These are phyloP conservation scores for Scutellaria galericulata DNA, from an alignment of 257 asterid species.

Conservation along the genomic window DNA sequence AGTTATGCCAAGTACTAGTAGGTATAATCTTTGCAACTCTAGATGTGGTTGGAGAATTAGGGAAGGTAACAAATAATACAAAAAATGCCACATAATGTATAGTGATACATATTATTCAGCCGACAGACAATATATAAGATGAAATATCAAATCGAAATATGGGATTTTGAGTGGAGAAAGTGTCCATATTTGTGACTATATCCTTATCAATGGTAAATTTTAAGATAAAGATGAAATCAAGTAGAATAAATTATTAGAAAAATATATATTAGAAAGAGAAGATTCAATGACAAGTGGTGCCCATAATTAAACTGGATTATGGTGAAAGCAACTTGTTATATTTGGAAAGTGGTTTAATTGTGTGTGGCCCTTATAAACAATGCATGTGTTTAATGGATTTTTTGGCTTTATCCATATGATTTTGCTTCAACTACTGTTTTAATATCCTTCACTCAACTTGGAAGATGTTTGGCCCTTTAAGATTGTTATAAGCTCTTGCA, in stretches of 20 bases:
- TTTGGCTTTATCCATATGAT: constrained; percentile 27
- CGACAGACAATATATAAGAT: too few relatives aligned
- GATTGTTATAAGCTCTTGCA: too few relatives aligned
- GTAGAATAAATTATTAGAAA: not conserved
- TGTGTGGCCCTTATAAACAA: constrained; percentile 25
- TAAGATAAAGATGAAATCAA: not conserved
- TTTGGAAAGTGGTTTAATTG: constrained; percentile 23
- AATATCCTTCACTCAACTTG: not conserved
- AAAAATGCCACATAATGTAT: too few relatives aligned
- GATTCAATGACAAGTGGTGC: not conserved
- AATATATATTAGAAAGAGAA: not conserved
- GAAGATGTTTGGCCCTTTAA: too few relatives aligned
- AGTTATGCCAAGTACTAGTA: constrained; percentile 29
- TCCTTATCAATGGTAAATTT: too few relatives aligned
- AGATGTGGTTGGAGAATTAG: constrained; percentile 33
- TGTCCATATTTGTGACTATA: too few relatives aligned
- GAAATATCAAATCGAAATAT: too few relatives aligned
- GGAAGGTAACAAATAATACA: not conserved
- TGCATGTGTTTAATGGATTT: constrained; percentile 33
- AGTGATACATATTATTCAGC: too few relatives aligned
- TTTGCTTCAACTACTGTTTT: constrained; percentile 19
- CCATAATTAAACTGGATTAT: constrained; percentile 7
- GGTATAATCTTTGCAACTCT: constrained; percentile 26
- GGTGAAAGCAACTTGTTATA: constrained; percentile 15
- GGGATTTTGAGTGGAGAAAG: too few relatives aligned